Conservation (phyloP, 257 asterid species). For the Solanum chilense region DNA sequence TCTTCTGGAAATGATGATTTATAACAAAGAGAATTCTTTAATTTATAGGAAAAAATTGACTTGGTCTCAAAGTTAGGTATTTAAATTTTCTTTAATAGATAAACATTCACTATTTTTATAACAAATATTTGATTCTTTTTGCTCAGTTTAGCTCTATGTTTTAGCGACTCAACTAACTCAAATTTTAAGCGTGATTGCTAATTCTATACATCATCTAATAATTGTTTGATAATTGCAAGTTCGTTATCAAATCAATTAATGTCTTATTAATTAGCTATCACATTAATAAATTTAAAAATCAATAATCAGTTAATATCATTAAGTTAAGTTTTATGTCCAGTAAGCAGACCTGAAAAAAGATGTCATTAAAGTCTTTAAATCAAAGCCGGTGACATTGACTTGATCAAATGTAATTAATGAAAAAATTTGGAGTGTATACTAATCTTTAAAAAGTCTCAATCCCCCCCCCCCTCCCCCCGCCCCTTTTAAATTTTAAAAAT, state of each 20-base stretch:
- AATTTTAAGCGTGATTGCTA: background rate
- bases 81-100: too few relatives aligned
- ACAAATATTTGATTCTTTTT: too few relatives aligned
- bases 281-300: too few relatives aligned
- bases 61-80: too few relatives aligned
- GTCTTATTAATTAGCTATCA: background rate
- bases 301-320: background rate
- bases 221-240: background rate
- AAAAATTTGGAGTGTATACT: background rate
- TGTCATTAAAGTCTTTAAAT: background rate
- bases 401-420: background rate
- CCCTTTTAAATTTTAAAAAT: too few relatives aligned
- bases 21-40: too few relatives aligned
- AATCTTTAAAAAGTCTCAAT: background rate
- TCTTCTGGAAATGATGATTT: background rate
- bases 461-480: too few relatives aligned
- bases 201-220: background rate
- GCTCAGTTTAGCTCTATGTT: too few relatives aligned
- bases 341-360: background rate
- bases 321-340: background rate
- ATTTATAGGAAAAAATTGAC: fast-evolving
- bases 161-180: too few relatives aligned
- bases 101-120: too few relatives aligned
- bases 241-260: background rate
- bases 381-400: background rate